Conservation (phyloP, 2,329 filamentous ascomycete species). For the Colletotrichum euphorbiae region DNA sequence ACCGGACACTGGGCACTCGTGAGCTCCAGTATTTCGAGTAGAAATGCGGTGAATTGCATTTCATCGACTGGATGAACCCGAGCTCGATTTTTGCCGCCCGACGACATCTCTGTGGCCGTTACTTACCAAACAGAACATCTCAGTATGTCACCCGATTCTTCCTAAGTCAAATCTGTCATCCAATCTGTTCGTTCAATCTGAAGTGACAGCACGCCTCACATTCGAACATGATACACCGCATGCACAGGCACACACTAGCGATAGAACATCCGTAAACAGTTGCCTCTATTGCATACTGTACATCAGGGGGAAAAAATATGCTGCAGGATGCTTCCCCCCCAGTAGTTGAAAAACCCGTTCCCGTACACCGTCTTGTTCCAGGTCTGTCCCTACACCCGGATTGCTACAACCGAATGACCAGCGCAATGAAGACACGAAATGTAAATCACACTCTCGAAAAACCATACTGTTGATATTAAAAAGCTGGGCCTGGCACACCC, state of each 20-base stretch:
- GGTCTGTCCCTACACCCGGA: constrained; percentile 37
- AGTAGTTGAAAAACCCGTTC: constrained; percentile 30
- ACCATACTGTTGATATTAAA: constrained; percentile 40
- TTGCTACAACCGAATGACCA: constrained; percentile 37
- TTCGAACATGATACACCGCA: not conserved
- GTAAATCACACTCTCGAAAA: constrained; percentile 30
- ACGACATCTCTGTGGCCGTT: not conserved
- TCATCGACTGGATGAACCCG: too few species aligned
- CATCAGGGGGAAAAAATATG: constrained; percentile 34
- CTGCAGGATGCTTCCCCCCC: constrained; percentile 39
- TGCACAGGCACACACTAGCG: not conserved
- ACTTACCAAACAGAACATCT: not conserved
- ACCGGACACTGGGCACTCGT: constrained; percentile 8
- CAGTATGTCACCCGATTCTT: not conserved
- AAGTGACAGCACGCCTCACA: constrained; percentile 1
- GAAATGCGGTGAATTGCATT: not conserved
- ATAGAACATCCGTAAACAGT: constrained; percentile 32
- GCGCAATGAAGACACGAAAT: constrained; percentile 39
- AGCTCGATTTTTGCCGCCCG: too few species aligned
- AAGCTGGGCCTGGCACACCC: constrained; percentile 37
- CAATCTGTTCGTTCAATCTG: not conserved
- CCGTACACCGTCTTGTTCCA: constrained; percentile 39
- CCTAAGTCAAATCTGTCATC: not conserved
- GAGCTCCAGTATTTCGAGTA: not conserved
- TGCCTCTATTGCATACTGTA: constrained; percentile 41